Base-by-base conservation (phyloP, 2,329 filamentous ascomycete genomes). In the Colletotrichum gigasporum region DNA sequence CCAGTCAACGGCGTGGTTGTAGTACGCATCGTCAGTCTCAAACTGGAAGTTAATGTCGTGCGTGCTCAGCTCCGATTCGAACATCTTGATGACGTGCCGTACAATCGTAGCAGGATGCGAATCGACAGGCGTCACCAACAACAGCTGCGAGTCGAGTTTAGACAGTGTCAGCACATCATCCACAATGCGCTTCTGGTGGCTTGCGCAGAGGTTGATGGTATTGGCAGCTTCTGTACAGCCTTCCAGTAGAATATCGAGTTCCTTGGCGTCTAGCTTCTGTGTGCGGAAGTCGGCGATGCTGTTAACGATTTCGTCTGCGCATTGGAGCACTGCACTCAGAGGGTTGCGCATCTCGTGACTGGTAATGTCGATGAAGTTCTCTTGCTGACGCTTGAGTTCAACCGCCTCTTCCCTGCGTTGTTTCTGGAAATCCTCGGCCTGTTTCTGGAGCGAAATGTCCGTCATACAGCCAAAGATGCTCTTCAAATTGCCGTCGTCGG, bases 401-500 rank as follows among this genome's bases (percentile, higher is more conserved):
- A 94, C 87, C 0, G 92, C 93, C 73, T 96, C 92, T 71, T 94
- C 87, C 71, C 92, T 90, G 62, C 92, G 88, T 44, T 89, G 85
- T 70, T 87, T 92, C 75, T 96, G 92, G 32, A 93, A 88, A 47
- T 90, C 89, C 75, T 96, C 93, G 1, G 93, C 92, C 83, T 90
- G 90, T 74, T 96, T 97, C 73, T 96, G 92, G 56, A 91, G 87
- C 16, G 91, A 93, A 68, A 97, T 96, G 71, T 96, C 92, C 0
- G 92, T 95, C 53, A 96, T 90, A 71, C 89, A 91, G 54, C 91
- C 91, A 69, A 94, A 94, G 3, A 94, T 90, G 66, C 89, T 88
- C 78, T 92, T 92, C 53, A 94, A 82, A 26, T 81, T 79, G 3
- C 90, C 91, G 26, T 86, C 79, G 1, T 82, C 78, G 65, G 90